phyloP scores from a whole-genome alignment of 2,329 filamentous ascomycete genomes.

The Cytospora mali region DNA sequence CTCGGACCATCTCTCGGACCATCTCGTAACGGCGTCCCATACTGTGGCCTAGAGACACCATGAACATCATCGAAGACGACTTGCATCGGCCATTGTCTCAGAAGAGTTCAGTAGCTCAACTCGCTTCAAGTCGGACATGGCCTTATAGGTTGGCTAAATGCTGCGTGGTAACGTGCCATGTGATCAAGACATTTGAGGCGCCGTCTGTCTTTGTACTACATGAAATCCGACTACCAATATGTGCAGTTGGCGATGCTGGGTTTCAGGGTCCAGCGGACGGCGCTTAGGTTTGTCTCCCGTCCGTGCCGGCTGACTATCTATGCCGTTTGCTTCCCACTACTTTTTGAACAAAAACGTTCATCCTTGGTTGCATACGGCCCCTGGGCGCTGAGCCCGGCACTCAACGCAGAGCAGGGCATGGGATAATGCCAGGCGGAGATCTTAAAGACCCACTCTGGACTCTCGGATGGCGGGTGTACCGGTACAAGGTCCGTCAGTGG shows the following conservation, averaged over 20 bases:
- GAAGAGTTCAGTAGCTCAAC: background rate
- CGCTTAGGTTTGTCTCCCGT: slow-evolving; percentile 17
- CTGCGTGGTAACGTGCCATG: slow-evolving; percentile 23
- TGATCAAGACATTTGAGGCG: slow-evolving; percentile 9
- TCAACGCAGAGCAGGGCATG: slow-evolving; percentile 22
- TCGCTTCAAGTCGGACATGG: background rate
- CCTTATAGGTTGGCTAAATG: slow-evolving; percentile 5
- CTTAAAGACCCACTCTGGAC: slow-evolving; percentile 17
- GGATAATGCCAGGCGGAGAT: slow-evolving; percentile 26
- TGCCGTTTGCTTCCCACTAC: slow-evolving; percentile 5
- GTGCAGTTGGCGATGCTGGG: slow-evolving; percentile 16
- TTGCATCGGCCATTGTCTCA: background rate
- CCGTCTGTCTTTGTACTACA: slow-evolving; percentile 20
- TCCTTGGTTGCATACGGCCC: slow-evolving; percentile 14
- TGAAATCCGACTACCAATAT: slow-evolving; percentile 16
- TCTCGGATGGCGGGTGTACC: slow-evolving; percentile 14
- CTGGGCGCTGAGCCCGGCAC: slow-evolving; percentile 19
- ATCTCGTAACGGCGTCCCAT: background rate
- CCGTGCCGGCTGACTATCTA: slow-evolving; percentile 18
- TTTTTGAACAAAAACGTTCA: background rate
- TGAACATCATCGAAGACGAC: background rate
- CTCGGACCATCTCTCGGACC: too few species aligned
- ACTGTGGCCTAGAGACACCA: slow-evolving; percentile 5
- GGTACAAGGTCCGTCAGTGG: slow-evolving; percentile 30
- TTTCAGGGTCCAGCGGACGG: slow-evolving; percentile 22